Conservation (phyloP, 371 early-diverging fungal genomes). For the Apophysomyces trapeziformis region DNA sequence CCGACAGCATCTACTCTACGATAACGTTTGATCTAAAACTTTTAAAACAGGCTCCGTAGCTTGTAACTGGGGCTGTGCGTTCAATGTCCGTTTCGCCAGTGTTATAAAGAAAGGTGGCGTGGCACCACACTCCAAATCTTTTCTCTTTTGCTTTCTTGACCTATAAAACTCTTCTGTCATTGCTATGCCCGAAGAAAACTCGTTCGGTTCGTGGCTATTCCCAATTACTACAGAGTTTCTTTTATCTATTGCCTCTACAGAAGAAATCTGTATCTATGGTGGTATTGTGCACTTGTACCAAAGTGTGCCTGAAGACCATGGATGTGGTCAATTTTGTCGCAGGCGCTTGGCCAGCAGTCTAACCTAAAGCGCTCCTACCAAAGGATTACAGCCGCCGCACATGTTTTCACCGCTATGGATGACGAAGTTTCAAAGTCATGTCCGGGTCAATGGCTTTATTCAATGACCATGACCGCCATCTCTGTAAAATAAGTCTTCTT, state of each 20-base stretch:
- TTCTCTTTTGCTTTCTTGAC: no score
- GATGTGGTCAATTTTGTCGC: slow-evolving; percentile 47
- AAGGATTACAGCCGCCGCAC: slow-evolving; percentile 44
- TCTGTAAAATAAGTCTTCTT: slow-evolving; percentile 54
- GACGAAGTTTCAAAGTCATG: slow-evolving; percentile 62
- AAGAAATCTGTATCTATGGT: slow-evolving; percentile 35
- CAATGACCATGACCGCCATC: slow-evolving; percentile 59
- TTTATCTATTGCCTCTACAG: slow-evolving; percentile 24
- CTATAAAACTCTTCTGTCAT: not conserved
- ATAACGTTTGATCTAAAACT: no score
- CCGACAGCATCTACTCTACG: no score
- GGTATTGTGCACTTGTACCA: slow-evolving; percentile 40
- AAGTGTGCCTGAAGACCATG: slow-evolving; percentile 40
- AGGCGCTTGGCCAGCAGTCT: slow-evolving; percentile 12
- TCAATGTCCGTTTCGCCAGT: no score
- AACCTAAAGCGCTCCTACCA: slow-evolving; percentile 30
- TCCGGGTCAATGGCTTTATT: slow-evolving; percentile 64
- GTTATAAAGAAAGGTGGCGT: no score
- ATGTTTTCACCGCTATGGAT: slow-evolving; percentile 80
- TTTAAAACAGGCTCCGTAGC: no score
- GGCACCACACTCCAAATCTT: no score
- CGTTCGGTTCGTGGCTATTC: slow-evolving; percentile 50
- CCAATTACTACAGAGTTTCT: slow-evolving; percentile 48
- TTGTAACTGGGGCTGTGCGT: no score
- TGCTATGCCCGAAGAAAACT: slow-evolving; percentile 31